Base-by-base conservation (phyloP, 495 filamentous ascomycete species). In the Xylaria intraflava region DNA sequence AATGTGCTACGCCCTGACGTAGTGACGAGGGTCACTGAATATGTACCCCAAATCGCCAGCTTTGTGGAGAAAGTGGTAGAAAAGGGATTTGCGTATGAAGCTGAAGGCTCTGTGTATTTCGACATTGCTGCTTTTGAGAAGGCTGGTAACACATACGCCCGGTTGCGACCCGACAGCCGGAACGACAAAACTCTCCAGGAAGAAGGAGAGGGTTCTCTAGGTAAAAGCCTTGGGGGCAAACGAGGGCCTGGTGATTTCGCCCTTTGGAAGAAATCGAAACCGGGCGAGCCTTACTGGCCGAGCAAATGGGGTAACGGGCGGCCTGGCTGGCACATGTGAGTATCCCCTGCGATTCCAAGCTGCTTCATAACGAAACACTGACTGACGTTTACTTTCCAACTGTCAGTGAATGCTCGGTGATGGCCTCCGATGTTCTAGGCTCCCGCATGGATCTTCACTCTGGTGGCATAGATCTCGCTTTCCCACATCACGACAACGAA, bases 401-500 rank as follows among this genome's bases (percentile, higher is more conserved):
- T 33, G 8, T 36, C 17, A 55, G 52, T 45, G 92, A 98, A 73
- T 98, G 93, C 81, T 93, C 87, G 0, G 91, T 89, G 1, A 98
- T 98, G 93, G 90, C 91, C 0, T 90, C 86, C 2, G 86, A 89
- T 50, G 81, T 87, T 29, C 75, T 98, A 5, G 93, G 92, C 7
- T 73, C 81, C 38, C 73, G 81, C 49, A 87, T 98, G 68, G 93
- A 98, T 69, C 87, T 97, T 46, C 91, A 97, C 67, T 92, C 88
- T 19, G 93, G 93, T 8, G 93, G 93, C 33, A 85, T 95, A 48
- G 93, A 98, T 67, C 78, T 97, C 47, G 84, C 85, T 6, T 97
- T 97, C 68, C 93, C 93, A 1, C 93, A 98, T 69, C 93, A 96
- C 63, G 93, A 96, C 65, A 97, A 96, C 56, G 92, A 96, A 70